Conservation (phyloP, 768 basidiomycete species). For the Cystobasidium ongulense region DNA sequence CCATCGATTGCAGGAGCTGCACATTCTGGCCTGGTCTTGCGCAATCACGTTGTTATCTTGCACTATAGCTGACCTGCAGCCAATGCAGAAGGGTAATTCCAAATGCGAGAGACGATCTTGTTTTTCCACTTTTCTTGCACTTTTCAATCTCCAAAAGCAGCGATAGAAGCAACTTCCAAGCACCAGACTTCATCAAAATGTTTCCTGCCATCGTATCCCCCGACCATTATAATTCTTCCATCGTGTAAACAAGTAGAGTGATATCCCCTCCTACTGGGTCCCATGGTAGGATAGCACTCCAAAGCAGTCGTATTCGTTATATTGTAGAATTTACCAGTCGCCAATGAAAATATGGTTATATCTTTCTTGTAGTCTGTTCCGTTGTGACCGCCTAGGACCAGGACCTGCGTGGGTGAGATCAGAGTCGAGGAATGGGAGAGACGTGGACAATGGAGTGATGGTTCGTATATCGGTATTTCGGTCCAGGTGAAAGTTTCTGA, state of each 20-base stretch:
- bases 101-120: too few relatives aligned
- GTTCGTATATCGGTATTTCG: constrained; percentile 48
- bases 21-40: too few relatives aligned
- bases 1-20: too few relatives aligned
- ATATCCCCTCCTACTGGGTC: constrained; percentile 71
- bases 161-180: constrained; percentile 52
- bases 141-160: neutral
- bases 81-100: too few relatives aligned
- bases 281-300: constrained; percentile 51
- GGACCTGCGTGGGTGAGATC: constrained; percentile 75
- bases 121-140: too few relatives aligned
- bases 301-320: constrained; percentile 56
- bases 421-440: constrained; percentile 67
- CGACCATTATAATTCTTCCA: constrained; percentile 73
- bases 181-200: constrained; percentile 78
- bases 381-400: constrained; percentile 82
- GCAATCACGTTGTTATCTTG: too few relatives aligned
- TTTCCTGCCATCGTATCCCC: constrained; percentile 56
- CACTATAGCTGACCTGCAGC: too few relatives aligned
- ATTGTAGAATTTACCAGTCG: constrained; percentile 70
- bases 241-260: constrained; percentile 75
- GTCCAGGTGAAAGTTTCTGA: constrained; percentile 45
- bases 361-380: constrained; percentile 62
- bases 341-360: constrained; percentile 75
- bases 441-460: constrained; percentile 54